These are phyloP conservation scores for Sporisorium sorghi DNA, from an alignment of 1,284 basidiomycete species.

Conservation along the genomic window DNA sequence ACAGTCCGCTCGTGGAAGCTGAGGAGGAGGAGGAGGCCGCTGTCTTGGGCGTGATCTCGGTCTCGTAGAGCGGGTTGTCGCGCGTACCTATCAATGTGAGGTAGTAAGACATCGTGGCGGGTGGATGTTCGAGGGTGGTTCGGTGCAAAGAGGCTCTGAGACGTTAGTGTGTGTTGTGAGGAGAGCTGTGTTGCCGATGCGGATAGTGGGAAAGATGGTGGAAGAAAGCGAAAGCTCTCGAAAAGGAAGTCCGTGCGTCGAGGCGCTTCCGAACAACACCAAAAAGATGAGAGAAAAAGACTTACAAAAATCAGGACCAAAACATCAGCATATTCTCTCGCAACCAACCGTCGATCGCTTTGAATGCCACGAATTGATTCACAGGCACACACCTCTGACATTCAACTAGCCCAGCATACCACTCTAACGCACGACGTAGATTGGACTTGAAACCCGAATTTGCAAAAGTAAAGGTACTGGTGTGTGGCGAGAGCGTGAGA, in stretches of 20 bases:
- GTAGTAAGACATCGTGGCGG: conserved; percentile 58
- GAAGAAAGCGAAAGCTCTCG: conserved; percentile 4
- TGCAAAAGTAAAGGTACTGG: background rate
- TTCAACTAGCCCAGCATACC: background rate
- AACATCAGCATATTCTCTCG: no score
- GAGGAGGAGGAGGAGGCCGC: conserved; percentile 24
- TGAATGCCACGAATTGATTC: no score
- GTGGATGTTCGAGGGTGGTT: background rate
- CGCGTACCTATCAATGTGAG: conserved; percentile 64
- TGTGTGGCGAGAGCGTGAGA: background rate
- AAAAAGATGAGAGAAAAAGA: background rate
- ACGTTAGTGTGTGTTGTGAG: background rate
- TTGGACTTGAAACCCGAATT: background rate
- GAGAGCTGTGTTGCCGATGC: background rate
- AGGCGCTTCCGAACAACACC: background rate
- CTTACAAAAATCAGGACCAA: background rate
- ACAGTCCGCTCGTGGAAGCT: conserved; percentile 3
- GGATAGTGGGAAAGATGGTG: background rate
- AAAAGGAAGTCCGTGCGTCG: conserved; percentile 7
- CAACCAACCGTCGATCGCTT: no score
- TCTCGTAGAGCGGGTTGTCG: conserved; percentile 67
- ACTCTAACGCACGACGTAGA: background rate
- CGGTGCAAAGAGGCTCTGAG: background rate
- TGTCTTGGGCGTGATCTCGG: conserved; percentile 60
- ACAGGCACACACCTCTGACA: background rate